Evolutionary conservation across 2,329 filamentous ascomycete species (phyloP), one percentile per base, ranked within the genome.

Genomic region (Arthrinium puccinioides): DNA sequence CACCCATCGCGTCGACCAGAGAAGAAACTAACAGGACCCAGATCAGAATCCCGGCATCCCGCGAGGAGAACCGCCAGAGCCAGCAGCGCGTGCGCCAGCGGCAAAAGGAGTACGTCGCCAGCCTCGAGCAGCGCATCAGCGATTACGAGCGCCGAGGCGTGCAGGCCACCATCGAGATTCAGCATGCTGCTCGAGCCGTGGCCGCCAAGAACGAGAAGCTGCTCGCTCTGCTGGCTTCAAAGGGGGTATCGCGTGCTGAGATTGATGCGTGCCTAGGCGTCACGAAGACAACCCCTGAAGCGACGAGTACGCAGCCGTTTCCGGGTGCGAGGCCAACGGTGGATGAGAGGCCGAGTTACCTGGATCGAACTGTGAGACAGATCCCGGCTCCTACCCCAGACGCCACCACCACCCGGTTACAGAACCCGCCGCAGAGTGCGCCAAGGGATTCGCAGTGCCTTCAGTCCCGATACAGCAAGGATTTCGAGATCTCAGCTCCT

Each of bases 31-130:
- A 21, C 19, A 5, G 16, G 21, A 23, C 15, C 18, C 37, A 47
- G 44, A 38, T 51, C 37, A 44, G 51, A 21, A 18, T 40, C 16
- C 49, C 51, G 3, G 43, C 40, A 2, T 41, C 49, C 33, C 14
- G 36, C 9, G 43, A 44, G 7, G 45, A 45, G 21, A 51, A 49
- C 45, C 64, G 70, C 44, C 64, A 73, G 44, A 75, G 72, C 51
- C 72, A 76, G 55, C 68, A 71, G 32, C 67, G 67, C 24, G 72
- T 66, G 13, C 64, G 73, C 24, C 69, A 66, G 20, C 69, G 72
- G 25, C 66, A 63, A 21, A 67, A 66, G 41, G 70, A 72, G 43
- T 67, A 69, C 40, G 55, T 75, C 39, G 62, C 67, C 35, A 60
- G 60, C 11, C 57, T 78, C 41, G 67, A 72, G 48, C 55, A 49